These are phyloP conservation scores for Starmerella bacillaris DNA, from an alignment of 805 yeast species.

Conservation along the genomic window DNA sequence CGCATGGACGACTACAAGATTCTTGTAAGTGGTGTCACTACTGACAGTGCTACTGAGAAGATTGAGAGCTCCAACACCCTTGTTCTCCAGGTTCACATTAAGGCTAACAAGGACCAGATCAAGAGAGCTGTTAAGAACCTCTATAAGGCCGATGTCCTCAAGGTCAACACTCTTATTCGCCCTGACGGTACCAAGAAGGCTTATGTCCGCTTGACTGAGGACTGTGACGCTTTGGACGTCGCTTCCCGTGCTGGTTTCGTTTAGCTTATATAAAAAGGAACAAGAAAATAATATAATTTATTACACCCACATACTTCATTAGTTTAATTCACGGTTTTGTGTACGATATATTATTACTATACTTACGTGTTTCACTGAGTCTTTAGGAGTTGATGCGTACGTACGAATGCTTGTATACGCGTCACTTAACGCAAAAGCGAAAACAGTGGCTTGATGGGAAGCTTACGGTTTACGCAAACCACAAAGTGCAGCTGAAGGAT, in stretches of 20 bases:
- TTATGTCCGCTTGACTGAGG: slow-evolving; percentile 96
- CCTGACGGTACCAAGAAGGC: slow-evolving; percentile 99
- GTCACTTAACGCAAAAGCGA: slow-evolving; percentile 22
- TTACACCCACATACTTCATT: too few species aligned
- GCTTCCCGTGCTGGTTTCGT: slow-evolving; percentile 99
- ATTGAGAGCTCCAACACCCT: slow-evolving; percentile 98
- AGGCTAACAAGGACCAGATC: slow-evolving; percentile 97
- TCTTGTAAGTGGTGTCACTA: slow-evolving; percentile 84
- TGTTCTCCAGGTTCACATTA: slow-evolving; percentile 93
- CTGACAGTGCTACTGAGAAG: slow-evolving; percentile 98
- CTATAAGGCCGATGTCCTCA: slow-evolving; percentile 84
- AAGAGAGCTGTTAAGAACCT: slow-evolving; percentile 95
- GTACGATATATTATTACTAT: too few species aligned
- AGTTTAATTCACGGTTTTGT: too few species aligned
- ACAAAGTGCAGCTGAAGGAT: slow-evolving; percentile 19
- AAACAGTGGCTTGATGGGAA: slow-evolving; percentile 26
- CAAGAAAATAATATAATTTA: too few species aligned
- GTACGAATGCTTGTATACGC: slow-evolving; percentile 19
- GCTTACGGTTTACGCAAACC: slow-evolving; percentile 13
- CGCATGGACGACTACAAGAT: slow-evolving; percentile 93
- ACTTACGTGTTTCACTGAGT: too few species aligned
- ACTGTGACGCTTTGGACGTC: slow-evolving; percentile 97
- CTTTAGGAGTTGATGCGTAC: too few species aligned
- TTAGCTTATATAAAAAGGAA: too few species aligned
- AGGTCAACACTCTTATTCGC: slow-evolving; percentile 93